phyloP scores from a whole-genome alignment of 1,139 yeast genomes.

The Suhomyces chickasaworum region DNA sequence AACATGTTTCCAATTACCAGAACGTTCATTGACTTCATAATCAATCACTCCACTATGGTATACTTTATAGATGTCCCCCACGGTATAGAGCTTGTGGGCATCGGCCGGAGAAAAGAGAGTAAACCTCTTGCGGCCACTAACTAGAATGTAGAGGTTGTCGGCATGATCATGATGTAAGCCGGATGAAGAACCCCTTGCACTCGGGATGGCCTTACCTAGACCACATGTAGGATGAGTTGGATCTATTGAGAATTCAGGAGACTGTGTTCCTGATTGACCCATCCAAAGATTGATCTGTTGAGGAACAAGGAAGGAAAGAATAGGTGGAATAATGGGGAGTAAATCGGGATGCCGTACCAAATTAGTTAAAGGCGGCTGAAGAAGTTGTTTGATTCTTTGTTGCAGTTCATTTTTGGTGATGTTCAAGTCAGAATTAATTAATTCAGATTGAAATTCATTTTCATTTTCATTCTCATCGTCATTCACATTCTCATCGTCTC shows the following conservation, averaged over 20 bases:
- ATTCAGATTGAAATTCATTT: not conserved
- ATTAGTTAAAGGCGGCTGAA: conserved; percentile 64
- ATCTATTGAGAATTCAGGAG: conserved; percentile 9
- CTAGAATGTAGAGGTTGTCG: conserved; percentile 64
- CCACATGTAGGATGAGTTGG: conserved; percentile 27
- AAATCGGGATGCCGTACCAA: conserved; percentile 24
- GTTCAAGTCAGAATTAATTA: conserved; percentile 11
- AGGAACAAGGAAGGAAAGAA: conserved; percentile 50
- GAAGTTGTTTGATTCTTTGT: conserved; percentile 42
- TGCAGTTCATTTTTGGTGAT: conserved; percentile 13
- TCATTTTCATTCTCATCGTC: too few relatives aligned
- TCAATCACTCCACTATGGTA: conserved; percentile 68
- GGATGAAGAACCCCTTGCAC: conserved; percentile 56
- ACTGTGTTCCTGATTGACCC: conserved; percentile 35
- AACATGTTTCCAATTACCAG: conserved; percentile 60
- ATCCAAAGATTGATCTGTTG: conserved; percentile 79
- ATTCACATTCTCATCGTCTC: too few relatives aligned
- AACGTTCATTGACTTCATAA: conserved; percentile 51
- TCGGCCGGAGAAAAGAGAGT: conserved; percentile 65
- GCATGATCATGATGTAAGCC: conserved; percentile 86
- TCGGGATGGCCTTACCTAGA: conserved; percentile 55
- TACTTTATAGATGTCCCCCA: conserved; percentile 55
- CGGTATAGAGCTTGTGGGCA: conserved; percentile 58
- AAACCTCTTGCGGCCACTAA: conserved; percentile 64
- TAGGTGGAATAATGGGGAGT: conserved; percentile 46